Conservation (phyloP, 805 yeast genomes). For the Babjeviella inositovora region DNA sequence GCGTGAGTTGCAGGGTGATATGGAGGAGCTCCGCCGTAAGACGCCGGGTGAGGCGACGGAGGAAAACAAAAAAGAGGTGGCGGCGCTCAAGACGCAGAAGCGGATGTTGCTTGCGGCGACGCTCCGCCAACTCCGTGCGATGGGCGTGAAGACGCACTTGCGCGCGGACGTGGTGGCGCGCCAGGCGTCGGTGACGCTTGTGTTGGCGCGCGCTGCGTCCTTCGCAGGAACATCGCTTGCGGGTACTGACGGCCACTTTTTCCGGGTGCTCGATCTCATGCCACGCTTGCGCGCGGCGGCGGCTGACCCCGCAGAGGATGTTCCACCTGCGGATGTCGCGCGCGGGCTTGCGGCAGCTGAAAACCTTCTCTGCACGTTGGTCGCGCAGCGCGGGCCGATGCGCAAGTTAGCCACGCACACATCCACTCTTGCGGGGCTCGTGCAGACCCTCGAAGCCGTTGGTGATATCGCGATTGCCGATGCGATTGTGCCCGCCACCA, state of each 20-base stretch:
- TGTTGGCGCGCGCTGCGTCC: conserved; percentile 38
- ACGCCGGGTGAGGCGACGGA: conserved; percentile 64
- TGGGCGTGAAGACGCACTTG: conserved; percentile 59
- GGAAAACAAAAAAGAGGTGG: conserved; percentile 55
- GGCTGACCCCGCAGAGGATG: conserved; percentile 47
- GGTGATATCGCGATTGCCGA: no score
- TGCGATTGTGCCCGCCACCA: no score
- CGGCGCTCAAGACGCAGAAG: conserved; percentile 71
- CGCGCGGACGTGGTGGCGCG: conserved; percentile 48
- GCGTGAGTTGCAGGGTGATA: conserved; percentile 31
- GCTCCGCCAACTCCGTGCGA: conserved; percentile 52
- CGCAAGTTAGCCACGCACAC: no score
- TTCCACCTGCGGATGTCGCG: conserved; percentile 58
- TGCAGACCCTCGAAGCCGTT: no score
- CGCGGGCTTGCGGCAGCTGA: conserved; percentile 69
- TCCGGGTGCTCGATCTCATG: conserved; percentile 57
- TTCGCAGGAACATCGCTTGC: conserved; percentile 20
- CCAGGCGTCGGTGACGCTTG: conserved; percentile 45
- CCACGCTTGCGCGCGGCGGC: conserved; percentile 66
- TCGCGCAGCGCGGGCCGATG: conserved; percentile 35
- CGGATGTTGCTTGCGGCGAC: conserved; percentile 63
- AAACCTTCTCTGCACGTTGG: conserved; percentile 42
- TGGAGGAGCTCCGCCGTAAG: conserved; percentile 49
- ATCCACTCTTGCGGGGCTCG: conserved; percentile 7
- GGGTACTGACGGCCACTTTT: conserved; percentile 39